These are phyloP conservation scores for Vigna trinervia DNA, from an alignment of 306 rosid genomes.

Conservation along the genomic window DNA sequence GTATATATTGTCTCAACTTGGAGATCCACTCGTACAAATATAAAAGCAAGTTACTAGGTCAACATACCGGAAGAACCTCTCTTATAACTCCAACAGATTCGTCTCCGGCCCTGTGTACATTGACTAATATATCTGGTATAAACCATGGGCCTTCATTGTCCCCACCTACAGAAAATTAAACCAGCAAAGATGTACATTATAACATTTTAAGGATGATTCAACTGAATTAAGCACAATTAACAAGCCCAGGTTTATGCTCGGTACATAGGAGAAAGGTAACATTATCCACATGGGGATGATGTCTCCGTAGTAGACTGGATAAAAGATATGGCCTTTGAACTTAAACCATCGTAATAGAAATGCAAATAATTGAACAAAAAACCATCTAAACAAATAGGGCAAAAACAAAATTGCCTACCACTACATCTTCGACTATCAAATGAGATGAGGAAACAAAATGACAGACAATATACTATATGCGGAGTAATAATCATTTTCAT, in stretches of 20 bases:
- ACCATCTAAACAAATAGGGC: background rate
- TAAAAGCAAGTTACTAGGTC: slow-evolving; percentile 1
- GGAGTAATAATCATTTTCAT: background rate
- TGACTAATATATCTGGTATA: slow-evolving; percentile 88
- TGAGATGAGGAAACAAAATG: slow-evolving; percentile 12
- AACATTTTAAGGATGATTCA: slow-evolving; percentile 4
- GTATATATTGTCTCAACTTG: background rate
- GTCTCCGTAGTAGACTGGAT: background rate
- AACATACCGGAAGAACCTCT: slow-evolving; percentile 90
- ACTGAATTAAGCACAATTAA: background rate
- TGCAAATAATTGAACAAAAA: background rate
- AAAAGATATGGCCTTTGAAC: background rate
- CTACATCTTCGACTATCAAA: slow-evolving; percentile 5
- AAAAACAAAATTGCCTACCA: slow-evolving; percentile 1
- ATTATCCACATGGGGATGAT: background rate
- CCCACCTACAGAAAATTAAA: slow-evolving; percentile 68
- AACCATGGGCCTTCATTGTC: slow-evolving; percentile 90
- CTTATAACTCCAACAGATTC: slow-evolving; percentile 78
- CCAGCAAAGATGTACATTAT: slow-evolving; percentile 5
- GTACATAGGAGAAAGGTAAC: slow-evolving; percentile 2
- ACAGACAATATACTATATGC: slow-evolving; percentile 12
- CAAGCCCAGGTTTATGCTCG: slow-evolving; percentile 3
- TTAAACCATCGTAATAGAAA: background rate
- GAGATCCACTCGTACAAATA: slow-evolving; percentile 5
- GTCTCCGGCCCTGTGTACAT: slow-evolving; percentile 78